Conservation (phyloP, 768 basidiomycete genomes). For the Tylopilus balloui region DNA sequence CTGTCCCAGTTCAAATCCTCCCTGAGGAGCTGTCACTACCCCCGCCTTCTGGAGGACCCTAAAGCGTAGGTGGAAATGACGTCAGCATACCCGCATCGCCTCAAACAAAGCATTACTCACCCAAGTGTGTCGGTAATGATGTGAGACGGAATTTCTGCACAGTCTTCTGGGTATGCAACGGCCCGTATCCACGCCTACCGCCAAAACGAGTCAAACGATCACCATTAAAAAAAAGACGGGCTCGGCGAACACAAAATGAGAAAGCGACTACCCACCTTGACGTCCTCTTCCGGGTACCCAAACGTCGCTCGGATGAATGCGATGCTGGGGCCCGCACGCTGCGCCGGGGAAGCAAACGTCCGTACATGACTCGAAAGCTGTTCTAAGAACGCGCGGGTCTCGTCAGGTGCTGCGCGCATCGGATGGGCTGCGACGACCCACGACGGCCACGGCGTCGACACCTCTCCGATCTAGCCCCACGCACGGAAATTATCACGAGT, state of each 20-base stretch:
- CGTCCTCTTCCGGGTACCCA: conserved; percentile 78
- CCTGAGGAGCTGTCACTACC: conserved; percentile 51
- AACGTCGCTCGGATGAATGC: conserved; percentile 76
- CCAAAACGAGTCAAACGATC: neutral
- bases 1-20: conserved; percentile 48
- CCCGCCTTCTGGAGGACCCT: conserved; percentile 77
- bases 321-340: conserved; percentile 54
- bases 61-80: neutral
- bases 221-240: neutral
- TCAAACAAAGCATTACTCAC: conserved; percentile 37
- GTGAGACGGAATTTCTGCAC: conserved; percentile 55
- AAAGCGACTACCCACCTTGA: no score
- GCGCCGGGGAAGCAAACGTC: conserved; percentile 57
- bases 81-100: neutral
- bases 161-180: conserved; percentile 69
- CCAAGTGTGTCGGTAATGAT: conserved; percentile 67
- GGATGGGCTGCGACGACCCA: conserved; percentile 93
- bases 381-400: conserved; percentile 56
- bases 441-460: conserved; percentile 94
- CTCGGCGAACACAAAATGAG: no score
- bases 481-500: no score
- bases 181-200: conserved; percentile 75
- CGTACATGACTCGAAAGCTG: conserved; percentile 61
- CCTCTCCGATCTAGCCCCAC: conserved; percentile 64
- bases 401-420: conserved; percentile 47